Conservation (phyloP, 345 rosid genomes). For the Rhizophora apiculata region DNA sequence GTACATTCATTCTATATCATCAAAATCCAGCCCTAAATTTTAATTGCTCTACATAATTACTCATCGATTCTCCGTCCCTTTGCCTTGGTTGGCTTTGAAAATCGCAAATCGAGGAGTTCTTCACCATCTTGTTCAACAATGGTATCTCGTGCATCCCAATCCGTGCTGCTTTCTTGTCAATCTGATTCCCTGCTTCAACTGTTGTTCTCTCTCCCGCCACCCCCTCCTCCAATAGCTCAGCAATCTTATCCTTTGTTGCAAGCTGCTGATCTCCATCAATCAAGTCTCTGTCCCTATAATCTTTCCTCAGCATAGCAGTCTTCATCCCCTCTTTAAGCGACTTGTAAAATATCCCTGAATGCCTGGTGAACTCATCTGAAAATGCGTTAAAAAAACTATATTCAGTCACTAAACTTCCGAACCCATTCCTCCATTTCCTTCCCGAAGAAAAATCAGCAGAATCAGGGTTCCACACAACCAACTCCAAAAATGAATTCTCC, state of each 20-base stretch:
- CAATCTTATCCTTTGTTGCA: constrained; percentile 64
- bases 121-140: too few relatives aligned
- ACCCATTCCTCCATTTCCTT: constrained; percentile 95
- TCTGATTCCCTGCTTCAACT: constrained; percentile 21
- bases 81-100: not conserved
- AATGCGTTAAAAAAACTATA: constrained; percentile 74
- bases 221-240: constrained; percentile 59
- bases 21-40: too few relatives aligned
- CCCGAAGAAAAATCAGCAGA: constrained; percentile 60
- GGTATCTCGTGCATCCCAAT: not conserved
- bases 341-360: constrained; percentile 82
- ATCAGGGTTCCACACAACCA: constrained; percentile 62
- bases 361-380: constrained; percentile 72
- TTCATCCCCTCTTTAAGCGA: constrained; percentile 77
- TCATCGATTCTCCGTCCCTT: not conserved
- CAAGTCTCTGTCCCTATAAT: constrained; percentile 52
- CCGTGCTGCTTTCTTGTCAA: constrained; percentile 14
- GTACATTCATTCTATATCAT: too few relatives aligned
- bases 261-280: constrained; percentile 64
- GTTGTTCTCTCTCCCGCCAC: constrained; percentile 55
- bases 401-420: constrained; percentile 69
- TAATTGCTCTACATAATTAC: not conserved
- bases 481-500: constrained; percentile 59
- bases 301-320: constrained; percentile 76
- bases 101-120: not conserved